Evolutionary conservation across 1,284 basidiomycete species (phyloP).

Genomic region (Cutaneotrichosporon arboriforme): DNA sequence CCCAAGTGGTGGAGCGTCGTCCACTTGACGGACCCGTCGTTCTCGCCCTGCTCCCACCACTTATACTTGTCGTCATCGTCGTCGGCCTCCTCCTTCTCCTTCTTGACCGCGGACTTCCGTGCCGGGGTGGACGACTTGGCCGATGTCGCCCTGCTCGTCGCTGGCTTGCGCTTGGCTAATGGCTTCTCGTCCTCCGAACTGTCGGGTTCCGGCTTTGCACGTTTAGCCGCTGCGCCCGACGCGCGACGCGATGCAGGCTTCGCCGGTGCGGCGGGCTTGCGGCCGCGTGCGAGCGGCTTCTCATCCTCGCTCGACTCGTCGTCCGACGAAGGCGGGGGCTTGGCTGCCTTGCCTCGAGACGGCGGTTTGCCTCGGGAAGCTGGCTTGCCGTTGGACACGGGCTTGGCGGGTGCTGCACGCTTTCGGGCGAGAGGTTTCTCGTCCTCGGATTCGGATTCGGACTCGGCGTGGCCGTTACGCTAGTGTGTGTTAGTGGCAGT

Average conservation of each 20-base stretch:
- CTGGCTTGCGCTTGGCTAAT: slow-evolving; percentile 47
- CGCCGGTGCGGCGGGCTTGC: slow-evolving; percentile 5
- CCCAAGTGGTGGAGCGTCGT: slow-evolving; percentile 86
- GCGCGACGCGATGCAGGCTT: slow-evolving; percentile 14
- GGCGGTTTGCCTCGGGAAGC: slow-evolving; percentile 32
- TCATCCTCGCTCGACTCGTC: slow-evolving; percentile 16
- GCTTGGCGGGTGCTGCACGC: slow-evolving; percentile 47
- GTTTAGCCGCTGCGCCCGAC: slow-evolving; percentile 6
- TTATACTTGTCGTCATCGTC: slow-evolving; percentile 50
- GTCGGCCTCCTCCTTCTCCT: slow-evolving; percentile 53
- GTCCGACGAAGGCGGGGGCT: neutral
- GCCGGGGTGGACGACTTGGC: slow-evolving; percentile 49
- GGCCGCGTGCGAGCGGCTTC: slow-evolving; percentile 14
- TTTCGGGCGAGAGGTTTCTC: slow-evolving; percentile 58
- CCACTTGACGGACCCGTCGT: slow-evolving; percentile 73
- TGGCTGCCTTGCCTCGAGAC: slow-evolving; percentile 39
- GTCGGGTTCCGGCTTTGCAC: slow-evolving; percentile 56
- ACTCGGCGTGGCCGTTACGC: slow-evolving; percentile 2
- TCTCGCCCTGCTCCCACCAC: slow-evolving; percentile 59
- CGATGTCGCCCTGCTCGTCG: slow-evolving; percentile 28
- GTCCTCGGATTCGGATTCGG: slow-evolving; percentile 50
- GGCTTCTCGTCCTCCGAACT: slow-evolving; percentile 41
- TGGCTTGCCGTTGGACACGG: slow-evolving; percentile 18
- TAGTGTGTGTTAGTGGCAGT: slow-evolving; percentile 18
- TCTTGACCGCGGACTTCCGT: slow-evolving; percentile 48